These are phyloP conservation scores for Vitis cinerea DNA, from an alignment of 164 flowering plant genomes.

Conservation along the genomic window DNA sequence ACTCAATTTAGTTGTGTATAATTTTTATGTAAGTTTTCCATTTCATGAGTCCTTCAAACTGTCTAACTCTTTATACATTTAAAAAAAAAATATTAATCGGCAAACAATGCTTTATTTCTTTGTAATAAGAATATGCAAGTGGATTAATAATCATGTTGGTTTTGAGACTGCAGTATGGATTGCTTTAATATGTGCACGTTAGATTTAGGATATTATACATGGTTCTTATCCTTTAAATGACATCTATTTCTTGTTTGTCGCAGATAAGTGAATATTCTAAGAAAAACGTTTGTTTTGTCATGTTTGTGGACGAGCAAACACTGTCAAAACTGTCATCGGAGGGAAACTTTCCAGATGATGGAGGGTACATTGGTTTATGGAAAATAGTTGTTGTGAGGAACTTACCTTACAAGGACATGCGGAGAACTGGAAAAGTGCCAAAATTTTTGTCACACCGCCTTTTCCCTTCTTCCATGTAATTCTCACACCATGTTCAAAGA, in stretches of 20 bases:
- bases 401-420: conserved; percentile 86
- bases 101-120: no score
- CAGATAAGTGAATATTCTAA: conserved; percentile 90
- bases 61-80: no score
- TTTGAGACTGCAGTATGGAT: background rate
- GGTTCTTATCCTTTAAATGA: conserved; percentile 3
- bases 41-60: no score
- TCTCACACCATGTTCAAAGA: background rate
- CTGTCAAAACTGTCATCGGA: conserved; percentile 56
- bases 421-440: conserved; percentile 96
- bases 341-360: conserved; percentile 62
- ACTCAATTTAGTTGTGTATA: no score
- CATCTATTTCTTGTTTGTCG: conserved; percentile 18
- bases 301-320: conserved; percentile 94
- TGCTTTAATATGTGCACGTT: background rate
- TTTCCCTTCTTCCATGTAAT: conserved; percentile 87
- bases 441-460: conserved; percentile 92
- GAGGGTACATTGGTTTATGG: conserved; percentile 82
- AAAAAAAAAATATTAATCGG: no score
- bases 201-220: background rate
- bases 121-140: no score
- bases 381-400: conserved; percentile 73
- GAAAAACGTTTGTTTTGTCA: conserved; percentile 86
- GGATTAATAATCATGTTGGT: background rate
- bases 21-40: no score